phyloP scores from a whole-genome alignment of 208 protist genomes.

The Trypanosoma grayi region DNA sequence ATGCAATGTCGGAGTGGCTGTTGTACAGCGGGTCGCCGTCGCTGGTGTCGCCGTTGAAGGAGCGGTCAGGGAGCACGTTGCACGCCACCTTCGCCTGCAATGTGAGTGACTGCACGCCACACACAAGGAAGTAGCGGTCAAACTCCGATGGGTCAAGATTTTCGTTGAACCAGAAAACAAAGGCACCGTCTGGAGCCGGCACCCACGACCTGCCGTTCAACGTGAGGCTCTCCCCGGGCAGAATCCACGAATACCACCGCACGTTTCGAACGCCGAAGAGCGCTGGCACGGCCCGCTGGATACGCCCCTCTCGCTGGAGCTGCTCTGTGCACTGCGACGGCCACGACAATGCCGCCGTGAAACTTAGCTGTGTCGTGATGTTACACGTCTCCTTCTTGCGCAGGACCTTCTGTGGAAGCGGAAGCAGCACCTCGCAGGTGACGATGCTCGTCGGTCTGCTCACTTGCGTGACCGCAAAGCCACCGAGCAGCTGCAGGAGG shows the following conservation, averaged over 20 bases:
- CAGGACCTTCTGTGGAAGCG: conserved; percentile 45
- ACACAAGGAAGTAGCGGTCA: conserved; percentile 80
- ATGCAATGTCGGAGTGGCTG: neutral
- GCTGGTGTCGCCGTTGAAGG: conserved; percentile 42
- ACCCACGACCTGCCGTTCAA: conserved; percentile 56
- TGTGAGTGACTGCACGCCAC: conserved; percentile 45
- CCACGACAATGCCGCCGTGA: conserved; percentile 71
- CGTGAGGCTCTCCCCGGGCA: conserved; percentile 57
- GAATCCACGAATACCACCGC: conserved; percentile 74
- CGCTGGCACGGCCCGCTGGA: conserved; percentile 47
- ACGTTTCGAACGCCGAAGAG: conserved; percentile 37
- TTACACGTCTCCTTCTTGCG: conserved; percentile 36
- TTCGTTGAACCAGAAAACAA: conserved; percentile 79
- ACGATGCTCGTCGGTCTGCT: conserved; percentile 10
- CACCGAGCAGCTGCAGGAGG: conserved; percentile 75
- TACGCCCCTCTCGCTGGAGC: conserved; percentile 52
- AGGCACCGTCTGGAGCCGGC: conserved; percentile 51
- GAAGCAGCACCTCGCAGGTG: conserved; percentile 69
- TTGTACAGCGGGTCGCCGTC: conserved; percentile 13
- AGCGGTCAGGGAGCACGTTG: conserved; percentile 48
- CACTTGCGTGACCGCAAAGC: conserved; percentile 52
- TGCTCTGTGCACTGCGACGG: conserved; percentile 57
- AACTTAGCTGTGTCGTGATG: conserved; percentile 37
- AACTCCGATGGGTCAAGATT: conserved; percentile 55
- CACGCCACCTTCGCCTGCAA: conserved; percentile 37